Evolutionary conservation across 2,329 filamentous ascomycete species (phyloP).

Genomic region (Chaetomiaceae sp.): DNA sequence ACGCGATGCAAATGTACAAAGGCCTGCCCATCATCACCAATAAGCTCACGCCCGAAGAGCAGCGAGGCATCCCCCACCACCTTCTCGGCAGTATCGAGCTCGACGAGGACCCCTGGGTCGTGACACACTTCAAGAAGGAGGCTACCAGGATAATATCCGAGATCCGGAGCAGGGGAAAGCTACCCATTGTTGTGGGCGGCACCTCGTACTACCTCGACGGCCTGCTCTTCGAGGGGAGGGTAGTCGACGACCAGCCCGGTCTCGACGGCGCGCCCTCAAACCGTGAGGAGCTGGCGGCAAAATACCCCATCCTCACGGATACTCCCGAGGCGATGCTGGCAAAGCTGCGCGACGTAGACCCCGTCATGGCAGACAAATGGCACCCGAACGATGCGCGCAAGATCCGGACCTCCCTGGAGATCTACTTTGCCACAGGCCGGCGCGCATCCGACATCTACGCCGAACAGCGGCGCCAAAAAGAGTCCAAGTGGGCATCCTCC

Average conservation of each 20-base stretch:
- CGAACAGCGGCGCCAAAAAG: constrained; percentile 56
- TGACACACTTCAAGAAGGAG: constrained; percentile 69
- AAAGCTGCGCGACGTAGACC: constrained; percentile 75
- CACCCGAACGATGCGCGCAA: constrained; percentile 91
- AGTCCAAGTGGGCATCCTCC: constrained; percentile 23
- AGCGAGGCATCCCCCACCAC: constrained; percentile 79
- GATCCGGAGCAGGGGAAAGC: constrained; percentile 69
- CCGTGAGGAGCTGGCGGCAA: constrained; percentile 36
- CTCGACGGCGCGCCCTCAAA: constrained; percentile 12
- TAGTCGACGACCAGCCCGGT: constrained; percentile 43
- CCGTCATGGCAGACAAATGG: constrained; percentile 84
- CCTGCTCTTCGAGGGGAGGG: constrained; percentile 71
- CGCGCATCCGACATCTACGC: constrained; percentile 83
- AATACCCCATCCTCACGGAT: constrained; percentile 67
- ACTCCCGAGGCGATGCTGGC: constrained; percentile 67
- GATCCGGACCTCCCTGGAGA: constrained; percentile 84
- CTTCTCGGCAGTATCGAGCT: constrained; percentile 74
- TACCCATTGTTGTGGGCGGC: constrained; percentile 89
- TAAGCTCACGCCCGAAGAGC: constrained; percentile 73
- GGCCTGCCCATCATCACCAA: constrained; percentile 94
- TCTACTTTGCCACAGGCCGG: constrained; percentile 77
- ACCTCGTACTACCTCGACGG: constrained; percentile 95
- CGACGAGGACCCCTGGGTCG: constrained; percentile 76
- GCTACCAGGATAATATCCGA: constrained; percentile 67
- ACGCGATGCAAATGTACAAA: constrained; percentile 96